Percentiles rank a stretch among this genome's conserved stretches.
phyloP scores from a whole-genome alignment of 768 basidiomycete species.

The Pholiota conissans region DNA sequence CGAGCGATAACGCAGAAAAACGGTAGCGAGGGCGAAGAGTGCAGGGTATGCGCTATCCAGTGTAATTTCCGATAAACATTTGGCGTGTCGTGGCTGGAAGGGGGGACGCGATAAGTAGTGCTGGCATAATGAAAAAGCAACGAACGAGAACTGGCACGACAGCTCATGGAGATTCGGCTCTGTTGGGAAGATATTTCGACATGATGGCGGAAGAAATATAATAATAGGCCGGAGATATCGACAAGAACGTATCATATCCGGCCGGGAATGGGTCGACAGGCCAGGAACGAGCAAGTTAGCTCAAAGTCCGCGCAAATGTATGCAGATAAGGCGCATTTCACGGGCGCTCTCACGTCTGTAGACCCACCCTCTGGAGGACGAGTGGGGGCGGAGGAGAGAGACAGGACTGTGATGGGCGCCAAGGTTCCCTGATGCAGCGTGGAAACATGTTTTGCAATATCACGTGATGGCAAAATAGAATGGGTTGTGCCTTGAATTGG shows the following conservation, averaged over 20 bases:
- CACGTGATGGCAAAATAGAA: neutral
- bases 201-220: slow-evolving; percentile 4
- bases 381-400: neutral
- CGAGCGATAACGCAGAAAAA: neutral
- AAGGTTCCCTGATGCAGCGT: neutral
- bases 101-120: no score
- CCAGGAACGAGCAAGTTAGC: neutral
- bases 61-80: neutral
- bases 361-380: neutral
- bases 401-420: neutral
- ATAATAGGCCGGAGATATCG: slow-evolving; percentile 7
- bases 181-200: neutral
- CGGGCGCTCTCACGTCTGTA: neutral
- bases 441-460: neutral
- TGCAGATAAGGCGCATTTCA: neutral
- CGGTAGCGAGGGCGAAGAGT: neutral
- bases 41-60: neutral
- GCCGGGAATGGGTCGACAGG: neutral
- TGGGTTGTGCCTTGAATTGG: slow-evolving; percentile 12
- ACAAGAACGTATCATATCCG: neutral
- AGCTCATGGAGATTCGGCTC: neutral
- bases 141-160: no score
- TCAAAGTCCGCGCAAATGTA: neutral
- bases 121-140: no score
- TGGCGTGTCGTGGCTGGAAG: no score